phyloP scores from a whole-genome alignment of 1,139 yeast genomes.

The Tardiomyces depauwii region DNA sequence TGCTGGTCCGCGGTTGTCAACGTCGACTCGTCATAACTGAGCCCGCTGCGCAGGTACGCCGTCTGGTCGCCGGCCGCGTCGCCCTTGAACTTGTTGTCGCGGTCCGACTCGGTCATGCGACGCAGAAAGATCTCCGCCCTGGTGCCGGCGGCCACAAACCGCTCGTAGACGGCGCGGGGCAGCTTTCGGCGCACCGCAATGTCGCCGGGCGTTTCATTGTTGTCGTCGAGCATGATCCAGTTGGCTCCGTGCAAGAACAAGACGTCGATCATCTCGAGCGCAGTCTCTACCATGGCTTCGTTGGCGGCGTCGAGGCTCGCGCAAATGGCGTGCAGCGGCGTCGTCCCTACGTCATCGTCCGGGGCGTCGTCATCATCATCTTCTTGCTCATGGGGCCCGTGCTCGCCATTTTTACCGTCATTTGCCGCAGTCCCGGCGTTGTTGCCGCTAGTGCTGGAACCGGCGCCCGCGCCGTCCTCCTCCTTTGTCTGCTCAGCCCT shows the following conservation, averaged over 20 bases:
- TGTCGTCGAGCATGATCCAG: slow-evolving; percentile 50
- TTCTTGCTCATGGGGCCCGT: slow-evolving; percentile 21
- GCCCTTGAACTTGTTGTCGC: slow-evolving; percentile 34
- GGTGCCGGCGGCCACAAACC: slow-evolving; percentile 75
- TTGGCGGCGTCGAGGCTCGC: slow-evolving; percentile 21
- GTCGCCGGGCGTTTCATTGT: slow-evolving; percentile 29
- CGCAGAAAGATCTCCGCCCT: slow-evolving; percentile 77
- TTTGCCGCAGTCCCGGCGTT: too few species aligned
- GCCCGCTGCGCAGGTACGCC: slow-evolving; percentile 52
- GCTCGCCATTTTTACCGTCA: too few species aligned
- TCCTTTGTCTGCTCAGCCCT: slow-evolving; percentile 4
- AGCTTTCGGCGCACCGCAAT: slow-evolving; percentile 25
- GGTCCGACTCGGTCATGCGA: slow-evolving; percentile 51
- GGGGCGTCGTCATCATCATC: slow-evolving; percentile 31
- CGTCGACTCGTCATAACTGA: slow-evolving; percentile 62
- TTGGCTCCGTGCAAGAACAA: slow-evolving; percentile 85
- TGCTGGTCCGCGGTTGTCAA: slow-evolving; percentile 58
- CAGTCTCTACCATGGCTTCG: slow-evolving; percentile 36
- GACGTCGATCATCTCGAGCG: slow-evolving; percentile 45
- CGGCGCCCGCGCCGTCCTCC: slow-evolving; percentile 15
- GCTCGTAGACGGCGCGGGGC: slow-evolving; percentile 28
- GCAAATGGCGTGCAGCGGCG: slow-evolving; percentile 63
- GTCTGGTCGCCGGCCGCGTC: slow-evolving; percentile 35
- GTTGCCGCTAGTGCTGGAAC: too few species aligned
- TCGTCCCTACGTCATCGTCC: slow-evolving; percentile 48